These are phyloP conservation scores for Phytophthora boehmeriae DNA, from an alignment of 352 stramenopile genomes.

Conservation along the genomic window DNA sequence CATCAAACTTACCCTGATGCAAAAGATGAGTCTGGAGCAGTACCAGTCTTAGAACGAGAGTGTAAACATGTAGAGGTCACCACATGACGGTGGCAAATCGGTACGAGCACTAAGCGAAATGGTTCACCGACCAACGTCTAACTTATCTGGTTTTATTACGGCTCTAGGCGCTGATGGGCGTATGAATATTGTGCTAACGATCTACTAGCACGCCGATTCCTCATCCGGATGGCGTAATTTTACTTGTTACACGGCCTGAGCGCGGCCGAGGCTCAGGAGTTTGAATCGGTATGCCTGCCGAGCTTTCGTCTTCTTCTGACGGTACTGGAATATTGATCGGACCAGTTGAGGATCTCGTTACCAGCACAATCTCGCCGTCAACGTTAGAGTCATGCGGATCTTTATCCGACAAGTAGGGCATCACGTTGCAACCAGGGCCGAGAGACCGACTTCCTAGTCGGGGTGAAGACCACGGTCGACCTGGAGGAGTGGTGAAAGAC, in stretches of 20 bases:
- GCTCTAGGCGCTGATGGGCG: neutral
- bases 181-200: constrained; percentile 25
- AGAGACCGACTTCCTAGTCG: constrained; percentile 6
- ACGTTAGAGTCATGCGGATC: constrained; percentile 12
- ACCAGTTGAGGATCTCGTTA: constrained; percentile 7
- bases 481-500: constrained; percentile 5
- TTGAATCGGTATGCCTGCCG: constrained; percentile 19
- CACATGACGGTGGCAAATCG: neutral
- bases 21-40: constrained; percentile 75
- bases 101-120: neutral
- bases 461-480: constrained; percentile 23
- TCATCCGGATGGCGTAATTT: constrained; percentile 51
- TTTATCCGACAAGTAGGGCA: constrained; percentile 32
- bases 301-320: constrained; percentile 20
- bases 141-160: neutral
- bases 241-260: constrained; percentile 34
- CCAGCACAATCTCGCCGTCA: neutral
- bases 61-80: neutral
- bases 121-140: neutral
- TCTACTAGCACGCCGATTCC: constrained; percentile 9
- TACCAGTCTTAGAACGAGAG: constrained; percentile 49
- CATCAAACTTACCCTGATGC: constrained; percentile 70
- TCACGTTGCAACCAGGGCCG: constrained; percentile 13
- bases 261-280: constrained; percentile 19
- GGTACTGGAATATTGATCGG: constrained; percentile 12